Conservation (phyloP, 208 protist species). For the Crithidia mellificae region DNA sequence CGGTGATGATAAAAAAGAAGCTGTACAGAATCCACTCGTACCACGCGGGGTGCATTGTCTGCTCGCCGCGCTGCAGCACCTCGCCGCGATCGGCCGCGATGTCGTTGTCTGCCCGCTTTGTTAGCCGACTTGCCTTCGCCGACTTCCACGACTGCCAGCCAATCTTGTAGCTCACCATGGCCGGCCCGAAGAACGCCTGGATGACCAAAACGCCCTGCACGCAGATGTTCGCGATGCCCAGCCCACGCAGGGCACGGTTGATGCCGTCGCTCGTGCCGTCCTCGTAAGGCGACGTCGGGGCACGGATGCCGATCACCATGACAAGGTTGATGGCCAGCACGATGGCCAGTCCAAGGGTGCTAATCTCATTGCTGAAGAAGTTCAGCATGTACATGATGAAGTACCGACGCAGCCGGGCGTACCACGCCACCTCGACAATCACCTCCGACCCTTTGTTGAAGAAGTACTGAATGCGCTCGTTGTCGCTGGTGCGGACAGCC, state of each 20-base stretch:
- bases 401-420: conserved; percentile 40
- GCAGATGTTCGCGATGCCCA: conserved; percentile 46
- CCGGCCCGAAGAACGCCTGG: conserved; percentile 44
- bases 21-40: conserved; percentile 21
- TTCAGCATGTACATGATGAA: conserved; percentile 43
- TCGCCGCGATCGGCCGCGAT: conserved; percentile 37
- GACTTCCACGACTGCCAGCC: conserved; percentile 45
- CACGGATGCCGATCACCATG: conserved; percentile 46
- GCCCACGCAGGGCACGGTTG: conserved; percentile 23
- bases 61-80: conserved; percentile 25
- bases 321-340: conserved; percentile 57
- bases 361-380: conserved; percentile 45
- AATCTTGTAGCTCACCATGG: conserved; percentile 41
- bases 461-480: conserved; percentile 59
- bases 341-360: conserved; percentile 38
- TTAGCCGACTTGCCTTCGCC: conserved; percentile 29
- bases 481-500: conserved; percentile 59
- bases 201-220: conserved; percentile 44
- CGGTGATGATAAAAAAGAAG: conserved; percentile 33
- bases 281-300: conserved; percentile 41
- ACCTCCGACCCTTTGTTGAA: conserved; percentile 43
- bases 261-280: conserved; percentile 31
- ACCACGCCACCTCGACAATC: conserved; percentile 61
- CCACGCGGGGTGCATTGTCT: conserved; percentile 19
- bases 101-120: conserved; percentile 30